phyloP scores from a whole-genome alignment of 2,329 filamentous ascomycete genomes.

The Fusarium staphyleae region DNA sequence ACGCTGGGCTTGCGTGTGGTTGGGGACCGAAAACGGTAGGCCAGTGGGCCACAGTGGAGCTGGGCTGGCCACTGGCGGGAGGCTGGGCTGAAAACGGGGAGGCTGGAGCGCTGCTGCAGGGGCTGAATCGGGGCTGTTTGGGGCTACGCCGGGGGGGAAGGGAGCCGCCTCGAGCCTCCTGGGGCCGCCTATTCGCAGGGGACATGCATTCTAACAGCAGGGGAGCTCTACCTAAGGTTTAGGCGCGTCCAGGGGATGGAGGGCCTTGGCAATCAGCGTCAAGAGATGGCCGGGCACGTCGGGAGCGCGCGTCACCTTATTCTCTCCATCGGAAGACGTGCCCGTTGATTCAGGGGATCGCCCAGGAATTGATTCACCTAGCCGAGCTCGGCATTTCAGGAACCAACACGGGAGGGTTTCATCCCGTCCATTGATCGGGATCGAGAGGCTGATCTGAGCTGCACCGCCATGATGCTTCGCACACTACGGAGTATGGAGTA shows the following conservation, averaged over 20 bases:
- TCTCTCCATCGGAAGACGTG: not conserved
- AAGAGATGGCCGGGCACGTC: constrained; percentile 5
- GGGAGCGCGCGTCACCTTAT: constrained; percentile 4
- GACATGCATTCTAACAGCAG: constrained; percentile 24
- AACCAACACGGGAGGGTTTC: constrained; percentile 21
- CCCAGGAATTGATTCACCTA: constrained; percentile 19
- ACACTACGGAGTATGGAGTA: constrained; percentile 12
- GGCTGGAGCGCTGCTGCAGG: constrained; percentile 43
- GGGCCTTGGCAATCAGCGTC: constrained; percentile 22
- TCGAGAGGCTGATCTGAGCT: not conserved
- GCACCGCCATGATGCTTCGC: constrained; percentile 32
- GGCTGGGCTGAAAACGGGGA: constrained; percentile 45
- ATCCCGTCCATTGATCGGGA: not conserved
- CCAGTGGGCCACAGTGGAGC: constrained; percentile 33
- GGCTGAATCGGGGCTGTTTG: constrained; percentile 27
- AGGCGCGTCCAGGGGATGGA: constrained; percentile 27
- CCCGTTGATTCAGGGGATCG: constrained; percentile 25
- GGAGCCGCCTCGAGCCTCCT: constrained; percentile 9
- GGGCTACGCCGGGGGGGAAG: not conserved
- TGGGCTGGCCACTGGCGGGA: constrained; percentile 31
- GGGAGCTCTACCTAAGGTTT: constrained; percentile 24
- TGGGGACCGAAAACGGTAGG: constrained; percentile 41
- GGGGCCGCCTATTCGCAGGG: constrained; percentile 28
- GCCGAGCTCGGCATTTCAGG: constrained; percentile 30
- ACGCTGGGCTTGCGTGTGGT: constrained; percentile 42